Base-by-base conservation (phyloP, 306 rosid species). In the Vigna nakashimae region DNA sequence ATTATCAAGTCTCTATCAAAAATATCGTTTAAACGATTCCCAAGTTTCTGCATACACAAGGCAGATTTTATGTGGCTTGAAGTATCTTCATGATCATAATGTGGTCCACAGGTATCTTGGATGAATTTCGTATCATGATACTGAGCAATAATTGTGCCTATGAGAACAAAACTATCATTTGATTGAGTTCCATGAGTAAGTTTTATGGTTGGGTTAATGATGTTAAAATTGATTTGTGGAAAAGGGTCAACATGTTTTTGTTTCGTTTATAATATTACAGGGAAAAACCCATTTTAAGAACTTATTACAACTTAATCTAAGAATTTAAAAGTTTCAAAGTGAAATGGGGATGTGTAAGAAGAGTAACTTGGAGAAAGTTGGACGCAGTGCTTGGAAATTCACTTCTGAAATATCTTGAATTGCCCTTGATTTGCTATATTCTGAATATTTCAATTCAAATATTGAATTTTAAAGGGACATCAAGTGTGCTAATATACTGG, bases 11-110 rank as follows among this genome's bases (percentile, higher is more conserved):
- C 87, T 88, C 43, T 90, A 90, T 75, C 78, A 73, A 26, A 85
- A 85, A 83, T 90, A 88, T 59, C 72, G 15, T 18, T 78, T 90
- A 73, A 79, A 80, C 69, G 95, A 90, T 81, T 84, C 95, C 71
- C 92, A 90, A 77, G 90, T 90, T 66, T 86, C 90, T 71, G 84
- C 77, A 18, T 90, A 88, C 80, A 90, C 95, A 62, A 65, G 89
- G 73, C 92, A 90, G 77, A 90, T 90, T 86, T 73, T 90, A 80
- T 49, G 55, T 34, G 92, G 95, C 66, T 83, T 90, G 87, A 83
- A 71, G 76, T 90, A 85, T 85, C 95, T 90, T 80, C 95, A 90
- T 74, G 89, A 82, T 66, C 86, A 74, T 60, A 55, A 86, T 71
- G 92, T 88, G 63, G 84, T 90, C 16, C 95, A 90, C 84, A 90